phyloP scores from a whole-genome alignment of 768 basidiomycete genomes.

The Rhizopogon roseolus region DNA sequence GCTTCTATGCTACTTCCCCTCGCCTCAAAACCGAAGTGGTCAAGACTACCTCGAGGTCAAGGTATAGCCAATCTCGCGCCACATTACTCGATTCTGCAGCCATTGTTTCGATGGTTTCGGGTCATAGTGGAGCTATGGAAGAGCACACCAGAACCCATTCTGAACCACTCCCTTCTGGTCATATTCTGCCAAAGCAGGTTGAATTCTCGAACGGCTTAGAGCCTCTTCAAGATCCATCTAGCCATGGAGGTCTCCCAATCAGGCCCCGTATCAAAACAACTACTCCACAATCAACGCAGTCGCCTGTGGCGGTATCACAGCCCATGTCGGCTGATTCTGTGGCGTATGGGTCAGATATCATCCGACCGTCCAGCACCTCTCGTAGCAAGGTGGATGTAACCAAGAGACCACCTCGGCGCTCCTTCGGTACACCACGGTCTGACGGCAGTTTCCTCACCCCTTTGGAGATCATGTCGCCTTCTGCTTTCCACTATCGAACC shows the following conservation, averaged over 20 bases:
- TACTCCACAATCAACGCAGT: conserved; percentile 4
- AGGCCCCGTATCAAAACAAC: conserved; percentile 5
- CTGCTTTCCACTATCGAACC: neutral
- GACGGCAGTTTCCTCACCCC: conserved; percentile 1
- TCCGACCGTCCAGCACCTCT: conserved; percentile 6
- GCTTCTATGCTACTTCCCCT: neutral
- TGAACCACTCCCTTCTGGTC: neutral
- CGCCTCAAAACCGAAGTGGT: conserved; percentile 1
- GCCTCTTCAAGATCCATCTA: conserved; percentile 3
- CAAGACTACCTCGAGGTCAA: neutral
- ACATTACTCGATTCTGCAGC: neutral
- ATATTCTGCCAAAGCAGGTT: conserved; percentile 18
- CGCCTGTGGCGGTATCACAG: neutral
- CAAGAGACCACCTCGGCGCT: neutral
- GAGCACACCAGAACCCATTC: neutral
- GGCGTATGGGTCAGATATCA: conserved; percentile 26
- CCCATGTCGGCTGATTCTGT: conserved; percentile 5
- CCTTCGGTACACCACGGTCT: neutral
- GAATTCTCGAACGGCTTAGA: conserved; percentile 15
- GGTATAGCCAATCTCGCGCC: neutral
- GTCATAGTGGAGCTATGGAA: neutral
- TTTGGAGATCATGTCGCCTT: neutral
- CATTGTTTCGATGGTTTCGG: neutral
- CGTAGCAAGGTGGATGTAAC: neutral
- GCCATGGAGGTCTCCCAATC: neutral